Percentiles rank a stretch among this genome's conserved stretches.
phyloP scores from a whole-genome alignment of 495 filamentous ascomycete species.

The Oleoguttula mirabilis region DNA sequence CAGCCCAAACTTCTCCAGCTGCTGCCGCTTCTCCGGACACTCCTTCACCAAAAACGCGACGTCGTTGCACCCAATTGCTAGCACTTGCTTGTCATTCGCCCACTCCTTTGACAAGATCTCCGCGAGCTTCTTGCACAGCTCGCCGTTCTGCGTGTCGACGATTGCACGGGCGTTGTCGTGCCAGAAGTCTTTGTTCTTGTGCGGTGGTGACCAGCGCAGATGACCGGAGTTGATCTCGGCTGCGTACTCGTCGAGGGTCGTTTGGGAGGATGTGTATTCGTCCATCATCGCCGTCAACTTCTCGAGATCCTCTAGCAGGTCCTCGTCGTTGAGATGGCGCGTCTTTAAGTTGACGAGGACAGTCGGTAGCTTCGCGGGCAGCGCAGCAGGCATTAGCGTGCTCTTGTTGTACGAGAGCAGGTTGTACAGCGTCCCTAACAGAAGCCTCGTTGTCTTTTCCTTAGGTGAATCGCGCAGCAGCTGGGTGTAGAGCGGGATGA shows the following conservation, averaged over 20 bases:
- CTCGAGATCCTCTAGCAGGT: slow-evolving; percentile 76
- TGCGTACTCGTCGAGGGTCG: slow-evolving; percentile 92
- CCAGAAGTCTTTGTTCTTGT: slow-evolving; percentile 86
- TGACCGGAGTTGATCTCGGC: slow-evolving; percentile 81
- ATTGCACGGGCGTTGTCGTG: slow-evolving; percentile 88
- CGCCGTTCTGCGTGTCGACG: slow-evolving; percentile 69
- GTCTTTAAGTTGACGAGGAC: slow-evolving; percentile 67
- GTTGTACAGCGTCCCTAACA: slow-evolving; percentile 79
- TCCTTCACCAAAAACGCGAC: slow-evolving; percentile 80
- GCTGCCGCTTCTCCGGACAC: slow-evolving; percentile 68
- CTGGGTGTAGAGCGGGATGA: slow-evolving; percentile 79
- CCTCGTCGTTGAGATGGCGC: slow-evolving; percentile 77
- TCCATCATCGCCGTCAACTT: slow-evolving; percentile 67
- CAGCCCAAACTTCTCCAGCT: slow-evolving; percentile 80
- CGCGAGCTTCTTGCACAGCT: slow-evolving; percentile 67
- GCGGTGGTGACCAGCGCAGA: slow-evolving; percentile 89
- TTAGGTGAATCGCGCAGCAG: slow-evolving; percentile 87
- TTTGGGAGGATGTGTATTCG: slow-evolving; percentile 91
- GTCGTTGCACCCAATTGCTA: slow-evolving; percentile 94
- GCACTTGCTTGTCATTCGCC: slow-evolving; percentile 88
- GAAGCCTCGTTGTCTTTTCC: slow-evolving; percentile 90
- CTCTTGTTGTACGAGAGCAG: slow-evolving; percentile 65
- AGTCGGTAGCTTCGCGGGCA: slow-evolving; percentile 68
- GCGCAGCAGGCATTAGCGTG: slow-evolving; percentile 68
- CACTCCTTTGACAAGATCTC: slow-evolving; percentile 76